Conservation (phyloP, 306 rosid species). For the Inga leiocalycina region DNA sequence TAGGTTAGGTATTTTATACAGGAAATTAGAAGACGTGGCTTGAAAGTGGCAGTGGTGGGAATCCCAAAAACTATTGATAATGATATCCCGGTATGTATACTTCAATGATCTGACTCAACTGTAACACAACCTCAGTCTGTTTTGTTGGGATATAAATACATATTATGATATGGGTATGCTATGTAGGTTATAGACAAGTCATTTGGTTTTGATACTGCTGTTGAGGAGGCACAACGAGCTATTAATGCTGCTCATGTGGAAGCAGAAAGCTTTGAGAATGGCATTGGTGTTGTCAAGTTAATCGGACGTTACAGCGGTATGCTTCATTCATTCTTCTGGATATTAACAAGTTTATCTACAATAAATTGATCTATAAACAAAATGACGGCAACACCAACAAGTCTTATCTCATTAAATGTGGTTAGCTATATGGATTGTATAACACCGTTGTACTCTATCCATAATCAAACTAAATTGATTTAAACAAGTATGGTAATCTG, state of each 20-base stretch:
- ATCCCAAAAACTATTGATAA: constrained; percentile 66
- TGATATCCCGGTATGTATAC: constrained; percentile 49
- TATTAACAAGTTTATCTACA: background rate
- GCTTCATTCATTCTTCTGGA: background rate
- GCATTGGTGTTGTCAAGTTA: constrained; percentile 59
- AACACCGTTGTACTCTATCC: too few relatives aligned
- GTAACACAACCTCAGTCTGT: background rate
- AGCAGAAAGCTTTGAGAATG: constrained; percentile 55
- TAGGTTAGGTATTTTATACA: constrained; percentile 5
- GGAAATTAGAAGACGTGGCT: constrained; percentile 62
- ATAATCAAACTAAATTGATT: too few relatives aligned
- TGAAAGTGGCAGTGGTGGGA: constrained; percentile 62
- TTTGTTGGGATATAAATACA: background rate
- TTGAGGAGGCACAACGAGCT: constrained; percentile 70
- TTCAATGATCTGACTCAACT: background rate
- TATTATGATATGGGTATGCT: background rate
- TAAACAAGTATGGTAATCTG: background rate
- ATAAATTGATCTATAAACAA: background rate
- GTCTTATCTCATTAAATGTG: too few relatives aligned
- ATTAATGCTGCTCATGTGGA: constrained; percentile 67
- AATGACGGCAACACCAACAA: too few relatives aligned
- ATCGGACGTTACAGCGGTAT: constrained; percentile 63
- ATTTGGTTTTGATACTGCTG: constrained; percentile 65
- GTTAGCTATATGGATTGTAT: too few relatives aligned
- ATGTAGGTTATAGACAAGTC: constrained; percentile 64